Evolutionary conservation across 2,329 filamentous ascomycete species (phyloP), one percentile per base, ranked within the genome.

Genomic region (Nemania sp.): DNA sequence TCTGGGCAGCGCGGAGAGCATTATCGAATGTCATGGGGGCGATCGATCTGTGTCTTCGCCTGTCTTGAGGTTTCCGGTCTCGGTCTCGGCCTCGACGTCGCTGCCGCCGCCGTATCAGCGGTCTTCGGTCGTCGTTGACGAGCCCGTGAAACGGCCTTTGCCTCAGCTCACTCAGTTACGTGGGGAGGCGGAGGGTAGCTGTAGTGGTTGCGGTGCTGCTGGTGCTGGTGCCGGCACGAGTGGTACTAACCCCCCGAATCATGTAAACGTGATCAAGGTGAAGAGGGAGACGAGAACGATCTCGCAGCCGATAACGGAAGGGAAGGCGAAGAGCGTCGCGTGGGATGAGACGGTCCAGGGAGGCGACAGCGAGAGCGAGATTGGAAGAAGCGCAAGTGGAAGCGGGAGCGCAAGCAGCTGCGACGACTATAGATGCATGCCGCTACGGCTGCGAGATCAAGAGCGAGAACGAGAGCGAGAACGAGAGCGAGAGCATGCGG

Each of bases 101-200:
- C n/a, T n/a, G 15, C 61, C 56, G 3, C 34, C 63, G 15, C 51
- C 63, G 2, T 57, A 70, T 7, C 66, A 67, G n/a, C 68, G 65
- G 0, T 62, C 65, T 5, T 73, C 74, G 0, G 73, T 72, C 55
- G 69, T 79, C 18, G 73, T 69, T 43, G 70, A 76, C 48, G 76
- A 80, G 61, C 75, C 78, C 6, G 67, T 80, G 37, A 74, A 74
- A 39, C 72, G 76, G 0, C 78, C 77, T 0, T 78, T 76, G 1
- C 77, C 76, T 4, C 70, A 72, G 45, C 53, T 15, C 47, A 20
- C 6, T 5, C 3, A 34, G 3, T 11, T 39, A 35, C 3, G 9
- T 12, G 17, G 12, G 15, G 39, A 12, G 15, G 18, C 5, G 18
- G 40, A 18, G 5, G 40, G 25, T n/a, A 11, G 10, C 9, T 17